These are phyloP conservation scores for Neurospora sp. DNA, from an alignment of 495 filamentous ascomycete species.

Conservation along the genomic window DNA sequence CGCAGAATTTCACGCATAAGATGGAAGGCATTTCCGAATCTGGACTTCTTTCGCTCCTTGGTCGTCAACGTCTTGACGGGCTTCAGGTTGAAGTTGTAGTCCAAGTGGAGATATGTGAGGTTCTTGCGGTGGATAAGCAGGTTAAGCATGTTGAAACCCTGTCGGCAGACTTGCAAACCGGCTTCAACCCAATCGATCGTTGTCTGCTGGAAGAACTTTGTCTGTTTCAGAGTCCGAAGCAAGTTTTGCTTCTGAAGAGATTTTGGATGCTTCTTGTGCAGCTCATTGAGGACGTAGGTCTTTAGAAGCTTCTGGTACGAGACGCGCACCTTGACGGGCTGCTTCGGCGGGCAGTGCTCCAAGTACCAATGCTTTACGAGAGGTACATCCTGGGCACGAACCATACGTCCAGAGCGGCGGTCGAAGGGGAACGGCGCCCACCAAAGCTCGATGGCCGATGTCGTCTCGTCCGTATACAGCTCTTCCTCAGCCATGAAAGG, in stretches of 20 bases:
- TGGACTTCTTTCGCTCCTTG: constrained; percentile 98
- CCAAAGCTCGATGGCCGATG: constrained; percentile 89
- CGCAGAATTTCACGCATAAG: constrained; percentile 98
- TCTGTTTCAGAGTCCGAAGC: constrained; percentile 79
- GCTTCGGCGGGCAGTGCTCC: constrained; percentile 78
- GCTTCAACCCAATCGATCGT: constrained; percentile 99
- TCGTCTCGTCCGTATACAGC: constrained; percentile 79
- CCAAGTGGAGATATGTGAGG: constrained; percentile 93
- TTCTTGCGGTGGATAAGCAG: constrained; percentile 97
- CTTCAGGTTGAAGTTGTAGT: constrained; percentile 99
- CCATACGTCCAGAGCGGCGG: constrained; percentile 92
- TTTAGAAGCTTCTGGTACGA: constrained; percentile 98
- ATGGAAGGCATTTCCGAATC: constrained; percentile 99
- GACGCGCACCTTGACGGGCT: constrained; percentile 96
- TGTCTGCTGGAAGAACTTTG: constrained; percentile 99
- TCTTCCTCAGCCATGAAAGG: constrained; percentile 89
- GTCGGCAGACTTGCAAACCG: constrained; percentile 93
- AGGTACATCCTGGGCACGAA: constrained; percentile 92
- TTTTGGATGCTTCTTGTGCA: constrained; percentile 91
- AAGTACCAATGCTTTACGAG: constrained; percentile 98
- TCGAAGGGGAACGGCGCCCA: constrained; percentile 98
- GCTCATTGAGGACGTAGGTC: constrained; percentile 89
- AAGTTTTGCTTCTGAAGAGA: constrained; percentile 91
- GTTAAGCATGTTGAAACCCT: constrained; percentile 99
- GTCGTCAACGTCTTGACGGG: constrained; percentile 98